These are phyloP conservation scores for Apiotrichum domesticum DNA, from an alignment of 1,284 basidiomycete species.

Conservation along the genomic window DNA sequence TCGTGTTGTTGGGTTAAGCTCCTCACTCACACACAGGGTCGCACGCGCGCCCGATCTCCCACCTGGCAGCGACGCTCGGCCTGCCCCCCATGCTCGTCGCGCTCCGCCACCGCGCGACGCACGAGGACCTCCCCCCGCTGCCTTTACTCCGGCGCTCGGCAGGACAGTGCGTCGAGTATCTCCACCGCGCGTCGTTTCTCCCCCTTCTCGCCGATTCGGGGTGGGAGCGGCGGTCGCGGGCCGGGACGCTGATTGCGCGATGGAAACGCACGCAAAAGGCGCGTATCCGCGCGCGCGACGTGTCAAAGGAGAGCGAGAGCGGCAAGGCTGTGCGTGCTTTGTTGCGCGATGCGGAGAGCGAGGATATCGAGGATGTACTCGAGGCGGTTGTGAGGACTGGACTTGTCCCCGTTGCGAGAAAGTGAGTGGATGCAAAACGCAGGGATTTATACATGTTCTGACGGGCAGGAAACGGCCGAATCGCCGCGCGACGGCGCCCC, in stretches of 20 bases:
- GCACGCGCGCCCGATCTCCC: constrained; percentile 82
- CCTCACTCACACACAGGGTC: constrained; percentile 16
- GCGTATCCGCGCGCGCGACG: constrained; percentile 58
- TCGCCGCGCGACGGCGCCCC: constrained; percentile 20
- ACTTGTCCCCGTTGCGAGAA: constrained; percentile 73
- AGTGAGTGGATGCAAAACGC: constrained; percentile 53
- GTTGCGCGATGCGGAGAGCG: constrained; percentile 42
- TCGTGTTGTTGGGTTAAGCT: constrained; percentile 11
- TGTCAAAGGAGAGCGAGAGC: constrained; percentile 61
- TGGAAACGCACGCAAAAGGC: constrained; percentile 45
- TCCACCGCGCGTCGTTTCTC: constrained; percentile 69
- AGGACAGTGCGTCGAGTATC: constrained; percentile 55
- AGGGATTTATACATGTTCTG: background rate
- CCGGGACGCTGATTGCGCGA: constrained; percentile 38
- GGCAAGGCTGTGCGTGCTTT: constrained; percentile 33
- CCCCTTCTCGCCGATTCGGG: constrained; percentile 52
- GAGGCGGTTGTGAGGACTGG: constrained; percentile 59
- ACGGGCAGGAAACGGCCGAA: constrained; percentile 14
- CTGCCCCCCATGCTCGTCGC: constrained; percentile 90
- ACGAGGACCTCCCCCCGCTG: constrained; percentile 88
- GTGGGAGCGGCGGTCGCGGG: constrained; percentile 49
- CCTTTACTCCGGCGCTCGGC: constrained; percentile 70
- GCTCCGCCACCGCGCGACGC: constrained; percentile 87
- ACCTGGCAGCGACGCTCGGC: constrained; percentile 77
- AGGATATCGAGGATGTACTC: constrained; percentile 60